These are phyloP conservation scores for Abrus precatorius DNA, from an alignment of 306 rosid genomes.

Conservation along the genomic window DNA sequence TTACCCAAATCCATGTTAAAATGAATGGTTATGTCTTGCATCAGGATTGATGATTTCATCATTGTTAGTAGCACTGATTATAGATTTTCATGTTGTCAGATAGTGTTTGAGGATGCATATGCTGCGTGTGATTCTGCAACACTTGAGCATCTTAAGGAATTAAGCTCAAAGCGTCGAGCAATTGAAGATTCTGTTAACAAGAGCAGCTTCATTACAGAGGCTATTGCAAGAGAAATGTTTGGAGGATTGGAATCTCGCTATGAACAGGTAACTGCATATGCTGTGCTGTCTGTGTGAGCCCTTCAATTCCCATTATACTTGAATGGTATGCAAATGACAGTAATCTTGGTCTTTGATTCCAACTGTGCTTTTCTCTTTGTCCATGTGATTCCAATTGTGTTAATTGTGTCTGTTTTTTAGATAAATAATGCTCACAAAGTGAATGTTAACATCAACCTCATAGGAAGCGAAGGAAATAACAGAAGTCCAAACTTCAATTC, in stretches of 20 bases:
- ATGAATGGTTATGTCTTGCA: background rate
- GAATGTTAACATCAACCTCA: conserved; percentile 1
- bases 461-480: conserved; percentile 6
- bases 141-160: conserved; percentile 82
- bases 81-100: conserved; percentile 58
- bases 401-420: background rate
- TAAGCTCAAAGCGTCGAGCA: conserved; percentile 78
- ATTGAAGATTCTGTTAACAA: conserved; percentile 71
- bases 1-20: background rate
- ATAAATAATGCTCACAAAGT: background rate
- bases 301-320: conserved; percentile 3
- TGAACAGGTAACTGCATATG: conserved; percentile 67
- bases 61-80: conserved; percentile 29
- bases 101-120: conserved; percentile 74
- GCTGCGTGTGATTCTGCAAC: conserved; percentile 70
- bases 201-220: conserved; percentile 71
- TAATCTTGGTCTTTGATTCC: conserved; percentile 13
- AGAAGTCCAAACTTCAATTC: background rate
- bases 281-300: conserved; percentile 4
- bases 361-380: background rate
- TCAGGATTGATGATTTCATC: conserved; percentile 20
- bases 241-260: conserved; percentile 74
- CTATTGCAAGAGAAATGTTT: conserved; percentile 82
- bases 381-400: background rate
- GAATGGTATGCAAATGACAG: background rate